These are phyloP conservation scores for Sugiyamaella boreocaroliniensis DNA, from an alignment of 805 yeast species.

Conservation along the genomic window DNA sequence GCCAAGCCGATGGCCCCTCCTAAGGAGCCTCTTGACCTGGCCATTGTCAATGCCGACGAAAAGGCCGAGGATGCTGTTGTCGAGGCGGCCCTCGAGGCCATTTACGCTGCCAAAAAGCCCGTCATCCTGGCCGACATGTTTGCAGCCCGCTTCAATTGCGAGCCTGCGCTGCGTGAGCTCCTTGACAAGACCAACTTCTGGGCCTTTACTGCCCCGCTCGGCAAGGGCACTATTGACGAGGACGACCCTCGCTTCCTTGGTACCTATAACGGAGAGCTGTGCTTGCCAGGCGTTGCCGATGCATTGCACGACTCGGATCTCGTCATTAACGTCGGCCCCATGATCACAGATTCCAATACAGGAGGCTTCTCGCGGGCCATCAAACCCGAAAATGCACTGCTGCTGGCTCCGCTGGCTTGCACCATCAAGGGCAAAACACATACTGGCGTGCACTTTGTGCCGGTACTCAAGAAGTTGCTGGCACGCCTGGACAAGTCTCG, in stretches of 20 bases:
- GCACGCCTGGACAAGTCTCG: constrained; percentile 30
- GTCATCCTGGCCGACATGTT: constrained; percentile 66
- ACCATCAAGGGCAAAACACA: constrained; percentile 39
- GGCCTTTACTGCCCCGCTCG: constrained; percentile 57
- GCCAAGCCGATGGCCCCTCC: constrained; percentile 29
- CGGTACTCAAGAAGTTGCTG: constrained; percentile 43
- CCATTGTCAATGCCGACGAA: constrained; percentile 22
- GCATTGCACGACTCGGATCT: constrained; percentile 56
- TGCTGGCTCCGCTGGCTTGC: constrained; percentile 49
- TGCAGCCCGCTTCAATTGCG: constrained; percentile 53
- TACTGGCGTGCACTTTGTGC: constrained; percentile 42
- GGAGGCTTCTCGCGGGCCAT: constrained; percentile 55
- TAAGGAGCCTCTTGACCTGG: constrained; percentile 27
- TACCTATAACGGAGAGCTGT: constrained; percentile 58
- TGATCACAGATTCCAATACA: constrained; percentile 59
- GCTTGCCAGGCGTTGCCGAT: constrained; percentile 42
- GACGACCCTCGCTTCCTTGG: constrained; percentile 59
- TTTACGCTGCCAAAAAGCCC: constrained; percentile 53
- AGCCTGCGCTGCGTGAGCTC: constrained; percentile 41
- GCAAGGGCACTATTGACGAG: constrained; percentile 71
- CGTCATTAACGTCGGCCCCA: constrained; percentile 63
- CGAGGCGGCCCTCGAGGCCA: constrained; percentile 39
- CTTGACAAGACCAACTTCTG: constrained; percentile 45
- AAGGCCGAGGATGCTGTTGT: constrained; percentile 35
- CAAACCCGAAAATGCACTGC: constrained; percentile 37